phyloP scores from a whole-genome alignment of 2,329 filamentous ascomycete species.

The Colletotrichum falcatum region DNA sequence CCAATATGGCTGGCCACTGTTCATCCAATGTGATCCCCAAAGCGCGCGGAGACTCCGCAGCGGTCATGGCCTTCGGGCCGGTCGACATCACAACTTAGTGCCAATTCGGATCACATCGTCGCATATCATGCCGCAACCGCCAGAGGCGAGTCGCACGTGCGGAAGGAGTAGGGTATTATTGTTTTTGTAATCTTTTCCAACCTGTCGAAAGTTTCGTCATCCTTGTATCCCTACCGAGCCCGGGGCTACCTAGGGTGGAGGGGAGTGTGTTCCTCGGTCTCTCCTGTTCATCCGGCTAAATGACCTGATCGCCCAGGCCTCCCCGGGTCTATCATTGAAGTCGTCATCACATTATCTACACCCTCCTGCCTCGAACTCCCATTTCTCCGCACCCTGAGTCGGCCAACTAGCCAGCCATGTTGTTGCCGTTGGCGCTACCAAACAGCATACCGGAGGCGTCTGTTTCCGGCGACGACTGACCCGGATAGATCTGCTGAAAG shows the following conservation, averaged over 20 bases:
- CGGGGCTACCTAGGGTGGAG: slow-evolving; percentile 22
- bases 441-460: slow-evolving; percentile 27
- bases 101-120: background rate
- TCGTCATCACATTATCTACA: slow-evolving; percentile 26
- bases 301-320: slow-evolving; percentile 4
- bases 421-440: slow-evolving; percentile 11
- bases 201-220: background rate
- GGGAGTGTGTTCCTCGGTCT: background rate
- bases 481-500: slow-evolving; percentile 58
- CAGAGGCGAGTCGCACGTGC: slow-evolving; percentile 2
- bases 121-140: background rate
- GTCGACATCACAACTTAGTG: background rate
- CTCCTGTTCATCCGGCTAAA: slow-evolving; percentile 4
- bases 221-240: slow-evolving; percentile 6
- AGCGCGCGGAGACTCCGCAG: slow-evolving; percentile 1
- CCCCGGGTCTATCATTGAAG: slow-evolving; percentile 20
- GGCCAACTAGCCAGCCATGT: slow-evolving; percentile 32
- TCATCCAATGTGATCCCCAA: slow-evolving; percentile 26
- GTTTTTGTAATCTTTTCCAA: slow-evolving; percentile 13
- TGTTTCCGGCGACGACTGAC: slow-evolving; percentile 35
- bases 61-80: slow-evolving; percentile 12
- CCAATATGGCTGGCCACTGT: slow-evolving; percentile 17
- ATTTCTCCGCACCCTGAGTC: background rate
- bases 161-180: slow-evolving; percentile 39
- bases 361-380: background rate